A percentile compares a stretch with the other conserved stretches of the same genome.
Conservation (phyloP, 176 grass and related monocot genomes). For the Triticum timopheevii region DNA sequence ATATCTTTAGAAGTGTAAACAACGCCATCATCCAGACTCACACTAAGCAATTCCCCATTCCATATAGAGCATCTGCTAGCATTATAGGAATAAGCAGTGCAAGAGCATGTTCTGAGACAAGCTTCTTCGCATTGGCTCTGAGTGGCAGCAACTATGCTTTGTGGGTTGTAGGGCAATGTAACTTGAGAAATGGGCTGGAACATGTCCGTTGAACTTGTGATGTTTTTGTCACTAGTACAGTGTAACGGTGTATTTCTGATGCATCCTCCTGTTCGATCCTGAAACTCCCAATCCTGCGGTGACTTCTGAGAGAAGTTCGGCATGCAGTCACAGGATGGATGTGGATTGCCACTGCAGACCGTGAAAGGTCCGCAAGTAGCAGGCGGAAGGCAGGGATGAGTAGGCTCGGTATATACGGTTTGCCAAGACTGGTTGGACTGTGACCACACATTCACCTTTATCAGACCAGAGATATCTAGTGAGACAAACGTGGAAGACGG, state of each 20-base stretch:
- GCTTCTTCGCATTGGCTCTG: not conserved
- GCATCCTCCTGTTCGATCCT: not conserved
- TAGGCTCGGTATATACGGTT: not conserved
- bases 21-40: not conserved
- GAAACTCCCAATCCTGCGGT: not conserved
- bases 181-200: not conserved
- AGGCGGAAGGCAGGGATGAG: not conserved
- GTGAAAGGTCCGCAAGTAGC: not conserved
- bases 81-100: not conserved
- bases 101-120: not conserved
- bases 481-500: not conserved
- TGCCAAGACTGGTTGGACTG: not conserved
- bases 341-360: not conserved
- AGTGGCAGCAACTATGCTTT: not conserved
- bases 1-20: not conserved
- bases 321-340: not conserved
- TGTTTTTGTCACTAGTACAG: not conserved
- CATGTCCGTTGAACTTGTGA: not conserved
- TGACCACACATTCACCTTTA: not conserved
- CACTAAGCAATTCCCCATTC: not conserved
- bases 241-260: not conserved
- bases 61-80: not conserved
- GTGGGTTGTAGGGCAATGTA: not conserved
- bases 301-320: not conserved
- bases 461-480: constrained; percentile 6